These are phyloP conservation scores for Scleromitrula shiraiana DNA, from an alignment of 2,329 filamentous ascomycete genomes.

Conservation along the genomic window DNA sequence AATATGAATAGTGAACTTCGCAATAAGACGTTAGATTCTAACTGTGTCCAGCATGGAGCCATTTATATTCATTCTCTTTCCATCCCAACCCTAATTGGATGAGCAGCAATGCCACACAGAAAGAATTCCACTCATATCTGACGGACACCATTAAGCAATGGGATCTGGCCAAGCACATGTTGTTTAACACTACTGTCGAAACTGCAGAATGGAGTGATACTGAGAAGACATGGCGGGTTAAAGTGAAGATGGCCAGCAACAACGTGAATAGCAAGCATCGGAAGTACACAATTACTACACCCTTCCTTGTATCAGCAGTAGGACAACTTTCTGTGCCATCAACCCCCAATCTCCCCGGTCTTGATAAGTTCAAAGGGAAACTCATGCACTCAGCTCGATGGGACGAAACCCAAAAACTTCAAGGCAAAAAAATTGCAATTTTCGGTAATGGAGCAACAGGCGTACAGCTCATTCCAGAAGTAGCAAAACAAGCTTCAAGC, in stretches of 20 bases:
- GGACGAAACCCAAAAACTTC: slow-evolving; percentile 50
- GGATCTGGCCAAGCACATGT: slow-evolving; percentile 46
- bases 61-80: slow-evolving; percentile 48
- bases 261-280: slow-evolving; percentile 40
- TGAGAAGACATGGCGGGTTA: slow-evolving; percentile 41
- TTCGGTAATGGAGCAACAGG: slow-evolving; percentile 53
- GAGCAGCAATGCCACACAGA: slow-evolving; percentile 48
- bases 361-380: slow-evolving; percentile 39
- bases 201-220: slow-evolving; percentile 46
- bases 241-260: slow-evolving; percentile 33
- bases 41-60: slow-evolving; percentile 31
- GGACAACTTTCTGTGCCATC: slow-evolving; percentile 51
- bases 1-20: background rate
- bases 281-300: slow-evolving; percentile 38
- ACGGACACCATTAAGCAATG: slow-evolving; percentile 44
- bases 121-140: slow-evolving; percentile 50
- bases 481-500: slow-evolving; percentile 40
- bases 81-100: slow-evolving; percentile 51
- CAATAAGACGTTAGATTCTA: slow-evolving; percentile 28
- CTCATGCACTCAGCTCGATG: slow-evolving; percentile 48
- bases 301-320: slow-evolving; percentile 50
- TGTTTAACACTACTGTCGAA: slow-evolving; percentile 47
- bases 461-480: slow-evolving; percentile 49
- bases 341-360: slow-evolving; percentile 40
- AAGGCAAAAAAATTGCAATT: slow-evolving; percentile 47